These are phyloP conservation scores for Candida sanyaensis DNA, from an alignment of 1,139 yeast species.

Conservation along the genomic window DNA sequence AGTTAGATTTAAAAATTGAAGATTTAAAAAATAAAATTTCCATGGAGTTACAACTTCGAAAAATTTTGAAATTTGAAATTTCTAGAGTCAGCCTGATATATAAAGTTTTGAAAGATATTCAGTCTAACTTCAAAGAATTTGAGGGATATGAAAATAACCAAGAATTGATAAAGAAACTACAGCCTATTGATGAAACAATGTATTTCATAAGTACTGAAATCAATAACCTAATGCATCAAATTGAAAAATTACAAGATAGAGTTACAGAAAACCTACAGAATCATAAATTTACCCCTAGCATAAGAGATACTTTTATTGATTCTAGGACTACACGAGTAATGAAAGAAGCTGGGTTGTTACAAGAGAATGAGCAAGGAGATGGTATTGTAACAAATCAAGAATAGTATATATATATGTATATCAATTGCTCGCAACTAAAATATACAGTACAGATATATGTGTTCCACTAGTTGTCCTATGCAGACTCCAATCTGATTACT, in stretches of 20 bases:
- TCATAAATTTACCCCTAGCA: conserved; percentile 23
- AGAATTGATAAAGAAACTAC: conserved; percentile 38
- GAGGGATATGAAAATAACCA: conserved; percentile 18
- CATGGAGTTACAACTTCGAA: conserved; percentile 46
- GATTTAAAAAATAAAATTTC: conserved; percentile 44
- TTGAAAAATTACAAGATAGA: conserved; percentile 30
- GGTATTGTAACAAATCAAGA: no score
- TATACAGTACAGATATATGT: background rate
- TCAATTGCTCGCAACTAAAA: background rate
- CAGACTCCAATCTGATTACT: conserved; percentile 15
- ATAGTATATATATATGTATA: no score
- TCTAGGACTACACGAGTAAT: conserved; percentile 4
- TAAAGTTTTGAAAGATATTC: conserved; percentile 27
- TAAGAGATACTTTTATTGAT: conserved; percentile 29
- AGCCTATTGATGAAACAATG: conserved; percentile 57
- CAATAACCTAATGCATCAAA: conserved; percentile 40
- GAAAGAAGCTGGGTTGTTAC: conserved; percentile 1
- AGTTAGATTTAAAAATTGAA: conserved; percentile 38
- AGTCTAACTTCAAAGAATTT: conserved; percentile 13
- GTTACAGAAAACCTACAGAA: conserved; percentile 16
- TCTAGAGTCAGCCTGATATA: conserved; percentile 38
- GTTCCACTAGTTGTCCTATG: background rate
- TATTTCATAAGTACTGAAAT: conserved; percentile 46
- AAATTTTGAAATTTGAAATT: conserved; percentile 41
- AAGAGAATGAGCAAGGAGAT: background rate